Base-by-base conservation (phyloP, 805 yeast species). In the Candida saitoana region DNA sequence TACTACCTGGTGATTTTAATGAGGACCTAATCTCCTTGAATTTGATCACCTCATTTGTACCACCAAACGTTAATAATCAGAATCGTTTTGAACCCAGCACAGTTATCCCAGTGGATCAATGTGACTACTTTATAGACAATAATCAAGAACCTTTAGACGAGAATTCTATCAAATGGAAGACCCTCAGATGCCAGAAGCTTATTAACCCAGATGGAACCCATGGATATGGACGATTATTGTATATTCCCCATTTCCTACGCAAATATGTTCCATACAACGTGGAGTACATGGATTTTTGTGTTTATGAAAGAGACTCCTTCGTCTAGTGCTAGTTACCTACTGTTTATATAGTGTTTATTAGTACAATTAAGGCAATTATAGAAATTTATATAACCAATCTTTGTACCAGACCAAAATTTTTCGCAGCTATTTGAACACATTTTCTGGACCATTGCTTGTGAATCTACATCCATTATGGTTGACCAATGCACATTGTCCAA, bases 1-100 rank as follows among this genome's bases (percentile, higher is more conserved):
- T 90, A 46, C 66, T 91, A 27, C 98, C 98, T 0, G 95, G 95
- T 2, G 93, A 87, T 52, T 91, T 90, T 55, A 54, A 58, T 3
- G 95, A 82, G 49, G n/a, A 30, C n/a, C 14, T 49, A 4, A 38
- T 34, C 1, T 22, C 51, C 1, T 40, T 62, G 17, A 18, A 39
- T 14, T 50, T 45, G 2, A 52, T 52, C 0, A 74, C 85, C 0
- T 70, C 84, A 17, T 46, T 50, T 1, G 52, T 72, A 1, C 93
- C 95, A 1, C 37, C 49, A 1, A 77, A 81, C 3, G 85, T 87
- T 88, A 90, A 91, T 56, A 82, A 88, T 52, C 64, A 69, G 50
- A 90, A 91, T 56, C 44, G 62, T 34, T 88, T 79, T 53, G 89
- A 86, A 37, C 62, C 67, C 2, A 75, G 74, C 8, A 81, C 83